phyloP scores from a whole-genome alignment of 1,284 basidiomycete species.

The Ceratobasidium sp. region DNA sequence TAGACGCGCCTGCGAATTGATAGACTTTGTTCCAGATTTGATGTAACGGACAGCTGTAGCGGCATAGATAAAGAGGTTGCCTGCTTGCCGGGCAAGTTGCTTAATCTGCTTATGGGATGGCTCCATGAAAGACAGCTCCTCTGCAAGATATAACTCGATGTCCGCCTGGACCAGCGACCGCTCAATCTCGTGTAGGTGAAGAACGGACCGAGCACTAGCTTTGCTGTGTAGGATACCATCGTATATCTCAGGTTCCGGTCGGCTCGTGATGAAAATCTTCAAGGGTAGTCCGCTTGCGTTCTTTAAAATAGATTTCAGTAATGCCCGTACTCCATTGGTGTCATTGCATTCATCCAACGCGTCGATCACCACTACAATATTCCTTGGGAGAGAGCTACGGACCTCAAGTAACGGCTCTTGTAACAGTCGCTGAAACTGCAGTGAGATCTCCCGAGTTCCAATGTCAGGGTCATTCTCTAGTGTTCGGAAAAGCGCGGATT shows the following conservation, averaged over 20 bases:
- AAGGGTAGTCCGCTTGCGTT: neutral
- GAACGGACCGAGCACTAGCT: neutral
- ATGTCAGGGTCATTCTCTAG: neutral
- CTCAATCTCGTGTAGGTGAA: neutral
- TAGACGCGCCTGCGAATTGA: neutral
- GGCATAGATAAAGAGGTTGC: constrained; percentile 3
- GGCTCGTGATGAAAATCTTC: constrained; percentile 9
- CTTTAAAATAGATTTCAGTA: neutral
- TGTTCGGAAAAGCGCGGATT: neutral
- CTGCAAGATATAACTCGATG: neutral
- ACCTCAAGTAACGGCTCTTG: neutral
- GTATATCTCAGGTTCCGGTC: neutral
- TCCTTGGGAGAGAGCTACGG: neutral
- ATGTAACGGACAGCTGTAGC: constrained; percentile 5
- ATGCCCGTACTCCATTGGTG: neutral
- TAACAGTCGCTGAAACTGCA: neutral
- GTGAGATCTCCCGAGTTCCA: neutral
- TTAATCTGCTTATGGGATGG: neutral
- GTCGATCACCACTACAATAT: neutral
- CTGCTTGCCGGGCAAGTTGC: neutral
- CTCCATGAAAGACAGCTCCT: neutral
- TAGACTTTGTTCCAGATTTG: neutral
- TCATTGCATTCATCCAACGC: constrained; percentile 8
- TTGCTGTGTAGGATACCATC: neutral
- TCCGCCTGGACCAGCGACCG: neutral